These are phyloP conservation scores for Fusarium transvaalense DNA, from an alignment of 2,329 filamentous ascomycete species.

Conservation along the genomic window DNA sequence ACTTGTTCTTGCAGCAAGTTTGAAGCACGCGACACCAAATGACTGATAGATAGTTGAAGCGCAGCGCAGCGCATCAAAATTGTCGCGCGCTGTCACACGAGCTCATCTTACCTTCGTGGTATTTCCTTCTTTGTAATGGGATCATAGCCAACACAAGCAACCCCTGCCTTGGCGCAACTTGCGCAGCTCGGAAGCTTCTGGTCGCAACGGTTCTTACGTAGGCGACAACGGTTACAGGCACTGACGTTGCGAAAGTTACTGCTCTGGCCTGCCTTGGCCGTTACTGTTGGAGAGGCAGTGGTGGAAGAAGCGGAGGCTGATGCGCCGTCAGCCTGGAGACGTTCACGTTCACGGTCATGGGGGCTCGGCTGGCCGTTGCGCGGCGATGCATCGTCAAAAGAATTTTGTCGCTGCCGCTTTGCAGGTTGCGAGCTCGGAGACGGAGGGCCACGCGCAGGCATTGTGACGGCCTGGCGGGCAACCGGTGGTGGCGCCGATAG, in stretches of 20 bases:
- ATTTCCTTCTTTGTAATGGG: slow-evolving; percentile 97
- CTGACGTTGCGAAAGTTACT: slow-evolving; percentile 87
- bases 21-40: neutral
- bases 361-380: slow-evolving; percentile 49
- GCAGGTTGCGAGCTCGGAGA: slow-evolving; percentile 64
- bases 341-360: slow-evolving; percentile 43
- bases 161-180: slow-evolving; percentile 91
- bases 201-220: slow-evolving; percentile 95
- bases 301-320: slow-evolving; percentile 49
- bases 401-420: slow-evolving; percentile 69
- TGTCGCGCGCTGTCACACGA: slow-evolving; percentile 19
- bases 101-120: slow-evolving; percentile 80
- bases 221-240: slow-evolving; percentile 91
- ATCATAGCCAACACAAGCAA: slow-evolving; percentile 94
- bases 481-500: slow-evolving; percentile 40
- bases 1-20: neutral
- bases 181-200: slow-evolving; percentile 91
- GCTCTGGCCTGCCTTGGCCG: slow-evolving; percentile 66
- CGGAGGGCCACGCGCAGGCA: slow-evolving; percentile 63
- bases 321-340: slow-evolving; percentile 50
- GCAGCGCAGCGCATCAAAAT: neutral
- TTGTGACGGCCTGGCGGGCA: slow-evolving; percentile 50
- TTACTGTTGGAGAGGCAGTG: slow-evolving; percentile 43
- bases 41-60: neutral
- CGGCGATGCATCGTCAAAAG: slow-evolving; percentile 62